A percentile compares a stretch with the other conserved stretches of the same genome.
Conservation (phyloP, 495 filamentous ascomycete genomes). For the Platismatia glauca region DNA sequence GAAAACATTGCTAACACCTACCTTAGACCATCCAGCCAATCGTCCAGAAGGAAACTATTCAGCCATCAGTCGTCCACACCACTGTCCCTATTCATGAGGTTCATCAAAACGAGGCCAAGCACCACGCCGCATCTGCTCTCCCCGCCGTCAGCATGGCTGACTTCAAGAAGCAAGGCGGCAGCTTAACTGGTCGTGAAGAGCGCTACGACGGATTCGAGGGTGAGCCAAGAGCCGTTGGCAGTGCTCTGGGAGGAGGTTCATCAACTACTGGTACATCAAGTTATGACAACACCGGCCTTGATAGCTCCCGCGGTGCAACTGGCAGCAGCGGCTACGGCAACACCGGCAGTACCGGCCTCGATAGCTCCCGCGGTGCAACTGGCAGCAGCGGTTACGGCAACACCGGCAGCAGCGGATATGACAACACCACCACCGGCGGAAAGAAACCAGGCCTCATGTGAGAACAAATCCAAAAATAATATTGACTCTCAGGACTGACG, state of each 20-base stretch:
- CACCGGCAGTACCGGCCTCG: background rate
- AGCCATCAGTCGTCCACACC: constrained; percentile 56
- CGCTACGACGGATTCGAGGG: constrained; percentile 48
- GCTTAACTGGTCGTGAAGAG: constrained; percentile 44
- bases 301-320: constrained; percentile 9
- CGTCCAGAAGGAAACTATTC: constrained; percentile 55
- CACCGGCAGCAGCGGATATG: constrained; percentile 17
- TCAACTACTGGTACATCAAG: background rate
- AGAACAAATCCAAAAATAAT: background rate
- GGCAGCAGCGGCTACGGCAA: constrained; percentile 4
- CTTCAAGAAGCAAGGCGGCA: constrained; percentile 49
- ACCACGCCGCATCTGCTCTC: constrained; percentile 48
- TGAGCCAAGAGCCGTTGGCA: constrained; percentile 41
- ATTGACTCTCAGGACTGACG: background rate
- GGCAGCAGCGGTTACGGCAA: constrained; percentile 15
- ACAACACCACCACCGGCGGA: constrained; percentile 17
- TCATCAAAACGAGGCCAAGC: constrained; percentile 51
- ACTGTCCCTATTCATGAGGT: constrained; percentile 59
- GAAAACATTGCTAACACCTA: constrained; percentile 31
- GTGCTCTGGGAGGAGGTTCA: constrained; percentile 25
- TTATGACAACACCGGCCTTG: background rate
- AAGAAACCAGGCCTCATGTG: constrained; percentile 33
- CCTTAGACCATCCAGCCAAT: constrained; percentile 55
- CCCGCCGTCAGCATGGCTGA: constrained; percentile 53
- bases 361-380: constrained; percentile 20